phyloP scores from a whole-genome alignment of 1,284 basidiomycete species.

The Cystobasidium pallidum region DNA sequence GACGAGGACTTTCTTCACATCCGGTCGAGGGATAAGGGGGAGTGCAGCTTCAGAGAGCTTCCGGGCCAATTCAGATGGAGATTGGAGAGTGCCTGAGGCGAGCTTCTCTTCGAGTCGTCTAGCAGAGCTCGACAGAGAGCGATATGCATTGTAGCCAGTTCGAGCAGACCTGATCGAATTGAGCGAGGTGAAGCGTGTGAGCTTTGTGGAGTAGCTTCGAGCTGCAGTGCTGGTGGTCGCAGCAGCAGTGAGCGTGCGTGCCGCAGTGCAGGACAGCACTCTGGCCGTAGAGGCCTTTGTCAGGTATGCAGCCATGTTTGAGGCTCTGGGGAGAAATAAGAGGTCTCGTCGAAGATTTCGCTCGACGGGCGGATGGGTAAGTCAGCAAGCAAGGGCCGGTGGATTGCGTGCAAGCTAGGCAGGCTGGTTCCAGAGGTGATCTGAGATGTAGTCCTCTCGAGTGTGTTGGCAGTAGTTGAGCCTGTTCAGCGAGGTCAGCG shows the following conservation, averaged over 20 bases:
- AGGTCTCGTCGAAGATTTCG: slow-evolving; percentile 13
- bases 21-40: slow-evolving; percentile 78
- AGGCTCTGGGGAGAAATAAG: too few species aligned
- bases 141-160: not conserved
- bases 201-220: slow-evolving; percentile 17
- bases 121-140: slow-evolving; percentile 23
- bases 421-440: slow-evolving; percentile 29
- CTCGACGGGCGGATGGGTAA: slow-evolving; percentile 2
- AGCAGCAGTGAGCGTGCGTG: slow-evolving; percentile 13
- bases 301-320: slow-evolving; percentile 13
- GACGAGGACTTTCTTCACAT: slow-evolving; percentile 94
- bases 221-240: not conserved
- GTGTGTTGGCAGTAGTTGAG: slow-evolving; percentile 35
- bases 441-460: slow-evolving; percentile 38
- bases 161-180: slow-evolving; percentile 13
- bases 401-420: slow-evolving; percentile 2
- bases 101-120: slow-evolving; percentile 16
- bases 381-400: not conserved
- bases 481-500: slow-evolving; percentile 21
- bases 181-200: not conserved
- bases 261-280: not conserved
- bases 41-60: slow-evolving; percentile 88
- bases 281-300: slow-evolving; percentile 10
- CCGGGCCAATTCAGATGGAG: slow-evolving; percentile 87
- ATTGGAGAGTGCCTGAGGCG: slow-evolving; percentile 35